Evolutionary conservation across 352 stramenopile genomes (phyloP).

Genomic region (Thraustochytrium striatum): DNA sequence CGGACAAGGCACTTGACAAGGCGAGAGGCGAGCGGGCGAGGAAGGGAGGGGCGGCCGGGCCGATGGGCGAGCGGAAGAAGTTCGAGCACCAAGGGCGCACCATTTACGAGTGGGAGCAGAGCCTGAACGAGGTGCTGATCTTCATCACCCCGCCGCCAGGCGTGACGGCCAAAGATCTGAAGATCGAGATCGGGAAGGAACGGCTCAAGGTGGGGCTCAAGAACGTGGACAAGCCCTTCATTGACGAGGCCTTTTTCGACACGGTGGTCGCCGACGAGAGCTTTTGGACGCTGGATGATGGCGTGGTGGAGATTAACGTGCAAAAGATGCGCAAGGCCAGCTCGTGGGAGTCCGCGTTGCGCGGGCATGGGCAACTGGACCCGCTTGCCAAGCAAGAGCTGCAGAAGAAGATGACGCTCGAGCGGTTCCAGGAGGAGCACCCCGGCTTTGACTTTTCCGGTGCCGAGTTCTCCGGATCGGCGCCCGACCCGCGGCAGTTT

Average conservation of each 20-base stretch:
- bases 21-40: background rate
- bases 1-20: background rate
- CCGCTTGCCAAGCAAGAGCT: slow-evolving; percentile 82
- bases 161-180: slow-evolving; percentile 71
- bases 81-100: slow-evolving; percentile 47
- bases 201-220: slow-evolving; percentile 82
- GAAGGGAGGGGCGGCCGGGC: background rate
- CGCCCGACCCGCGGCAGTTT: slow-evolving; percentile 90
- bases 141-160: slow-evolving; percentile 83
- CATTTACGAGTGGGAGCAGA: slow-evolving; percentile 96
- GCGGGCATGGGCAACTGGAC: slow-evolving; percentile 79
- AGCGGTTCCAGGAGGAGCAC: slow-evolving; percentile 96
- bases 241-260: slow-evolving; percentile 86
- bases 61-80: slow-evolving; percentile 21
- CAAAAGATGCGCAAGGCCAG: slow-evolving; percentile 92
- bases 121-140: slow-evolving; percentile 86
- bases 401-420: slow-evolving; percentile 92
- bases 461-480: slow-evolving; percentile 91
- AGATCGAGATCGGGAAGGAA: slow-evolving; percentile 78
- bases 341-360: slow-evolving; percentile 83
- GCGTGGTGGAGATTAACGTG: slow-evolving; percentile 83
- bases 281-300: slow-evolving; percentile 88
- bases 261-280: slow-evolving; percentile 86
- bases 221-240: slow-evolving; percentile 77
- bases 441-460: slow-evolving; percentile 97